A percentile compares a stretch with the other conserved stretches of the same genome.
Conservation (phyloP, 345 rosid genomes). For the Populus alba region DNA sequence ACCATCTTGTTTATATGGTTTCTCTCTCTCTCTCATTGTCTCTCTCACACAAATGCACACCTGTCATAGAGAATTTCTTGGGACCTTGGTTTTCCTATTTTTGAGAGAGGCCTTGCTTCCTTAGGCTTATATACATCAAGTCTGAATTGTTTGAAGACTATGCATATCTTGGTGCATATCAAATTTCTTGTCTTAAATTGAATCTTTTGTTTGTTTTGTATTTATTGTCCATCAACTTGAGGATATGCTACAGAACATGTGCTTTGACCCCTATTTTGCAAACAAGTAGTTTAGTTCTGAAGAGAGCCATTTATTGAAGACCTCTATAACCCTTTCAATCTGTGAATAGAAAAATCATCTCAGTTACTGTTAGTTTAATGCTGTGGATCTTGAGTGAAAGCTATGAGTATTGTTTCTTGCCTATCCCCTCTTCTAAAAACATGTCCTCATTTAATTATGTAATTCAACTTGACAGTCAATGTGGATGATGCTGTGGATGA, state of each 20-base stretch:
- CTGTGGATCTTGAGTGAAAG: not conserved
- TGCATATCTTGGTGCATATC: not conserved
- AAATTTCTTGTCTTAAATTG: not conserved
- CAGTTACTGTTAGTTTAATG: not conserved
- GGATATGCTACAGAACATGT: not conserved
- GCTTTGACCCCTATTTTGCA: not conserved
- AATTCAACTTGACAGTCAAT: conserved; percentile 57
- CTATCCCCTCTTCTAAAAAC: not conserved
- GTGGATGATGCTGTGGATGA: conserved; percentile 99
- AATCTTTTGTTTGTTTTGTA: not conserved
- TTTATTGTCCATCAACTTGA: not conserved
- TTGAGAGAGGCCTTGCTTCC: not conserved
- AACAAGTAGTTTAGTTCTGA: not conserved
- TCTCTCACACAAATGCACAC: not conserved
- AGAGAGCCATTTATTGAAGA: not conserved
- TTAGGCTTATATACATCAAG: not conserved
- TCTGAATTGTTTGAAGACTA: not conserved
- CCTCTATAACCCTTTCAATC: not conserved
- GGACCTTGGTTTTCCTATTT: not conserved
- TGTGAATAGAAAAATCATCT: not conserved
- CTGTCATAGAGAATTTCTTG: not conserved
- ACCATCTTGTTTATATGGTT: not conserved
- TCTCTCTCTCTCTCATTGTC: not conserved
- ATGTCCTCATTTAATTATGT: not conserved
- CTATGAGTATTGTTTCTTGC: not conserved